Base-by-base conservation (phyloP, 2,329 filamentous ascomycete genomes). In the Aureobasidium zeae region DNA sequence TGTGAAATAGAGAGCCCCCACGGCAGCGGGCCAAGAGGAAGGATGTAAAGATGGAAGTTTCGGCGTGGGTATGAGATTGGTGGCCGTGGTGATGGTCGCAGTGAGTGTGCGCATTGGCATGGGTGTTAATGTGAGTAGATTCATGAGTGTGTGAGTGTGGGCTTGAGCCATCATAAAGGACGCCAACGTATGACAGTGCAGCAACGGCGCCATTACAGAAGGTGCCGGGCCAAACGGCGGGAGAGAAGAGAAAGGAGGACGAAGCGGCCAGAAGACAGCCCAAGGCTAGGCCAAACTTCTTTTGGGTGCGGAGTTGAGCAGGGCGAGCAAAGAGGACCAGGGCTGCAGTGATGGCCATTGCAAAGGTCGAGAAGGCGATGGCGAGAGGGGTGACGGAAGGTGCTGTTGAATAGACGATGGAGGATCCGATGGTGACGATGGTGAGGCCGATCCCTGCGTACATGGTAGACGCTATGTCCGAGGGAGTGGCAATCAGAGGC, bases 1-100 rank as follows among this genome's bases (percentile, higher is more conserved):
- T 82, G 58, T 95, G 80, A 13, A 95, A 56, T 24, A 96, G 71
- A 0, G 89, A 88, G 59, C 81, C 86, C 19, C 71, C 70, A 36
- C 81, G 73, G 9, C 80, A 81, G 44, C 76, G 72, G 0, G 73
- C 72, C n/a, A 96, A 69, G 3, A 96, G 61, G 44, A 81, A 73
- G 11, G 72, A 75, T 0, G 89, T 94, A 28, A 94, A 69, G 34
- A 65, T 69, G 0, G 86, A 93, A 29, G 77, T 71, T 34, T 72
- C 64, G 9, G 63, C 63, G 13, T 42, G 44, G 15, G 44, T 41
- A 20, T 50, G 64, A 5, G 63, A 48, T 44, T 58, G 53, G 21
- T 50, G 46, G 12, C 42, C 42, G 15, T 47, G 47, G 31, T 50
- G 43, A 21, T 44, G 43, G 17, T 45, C 20, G 20, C 50, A 48